Conservation (phyloP, 768 basidiomycete genomes). For the Macrolepiota albuminosa region DNA sequence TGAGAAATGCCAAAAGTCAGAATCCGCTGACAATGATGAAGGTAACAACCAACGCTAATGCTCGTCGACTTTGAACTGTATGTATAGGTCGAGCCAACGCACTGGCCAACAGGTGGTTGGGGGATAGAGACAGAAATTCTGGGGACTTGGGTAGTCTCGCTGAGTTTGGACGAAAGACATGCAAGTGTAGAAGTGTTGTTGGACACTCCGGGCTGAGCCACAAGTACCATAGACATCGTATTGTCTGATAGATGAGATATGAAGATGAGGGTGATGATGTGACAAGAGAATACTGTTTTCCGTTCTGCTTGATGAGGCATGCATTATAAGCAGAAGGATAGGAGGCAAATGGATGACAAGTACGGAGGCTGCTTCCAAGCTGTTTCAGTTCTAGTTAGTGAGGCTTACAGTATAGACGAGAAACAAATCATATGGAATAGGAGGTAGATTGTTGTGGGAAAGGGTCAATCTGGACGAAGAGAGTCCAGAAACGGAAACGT, state of each 20-base stretch:
- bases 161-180: constrained; percentile 6
- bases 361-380: not conserved
- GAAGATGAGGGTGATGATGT: not conserved
- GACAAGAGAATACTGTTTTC: not conserved
- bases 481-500: not conserved
- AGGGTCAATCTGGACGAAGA: not conserved
- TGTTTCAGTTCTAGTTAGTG: constrained; percentile 1
- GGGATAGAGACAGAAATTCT: not conserved
- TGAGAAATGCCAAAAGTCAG: not conserved
- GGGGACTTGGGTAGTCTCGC: not conserved
- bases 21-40: not conserved
- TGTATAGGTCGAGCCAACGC: constrained; percentile 30
- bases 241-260: not conserved
- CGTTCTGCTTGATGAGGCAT: constrained; percentile 1
- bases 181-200: constrained; percentile 1
- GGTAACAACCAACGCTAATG: constrained; percentile 29
- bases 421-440: constrained; percentile 1
- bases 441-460: not conserved
- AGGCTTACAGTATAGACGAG: not conserved
- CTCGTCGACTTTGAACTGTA: constrained; percentile 43
- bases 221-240: not conserved
- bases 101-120: not conserved
- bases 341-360: not conserved
- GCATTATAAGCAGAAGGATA: not conserved
- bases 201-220: not conserved